A percentile compares a stretch with the other conserved stretches of the same genome.
These are phyloP conservation scores for Ganoderma multipileum DNA, from an alignment of 1,284 basidiomycete genomes.

Conservation along the genomic window DNA sequence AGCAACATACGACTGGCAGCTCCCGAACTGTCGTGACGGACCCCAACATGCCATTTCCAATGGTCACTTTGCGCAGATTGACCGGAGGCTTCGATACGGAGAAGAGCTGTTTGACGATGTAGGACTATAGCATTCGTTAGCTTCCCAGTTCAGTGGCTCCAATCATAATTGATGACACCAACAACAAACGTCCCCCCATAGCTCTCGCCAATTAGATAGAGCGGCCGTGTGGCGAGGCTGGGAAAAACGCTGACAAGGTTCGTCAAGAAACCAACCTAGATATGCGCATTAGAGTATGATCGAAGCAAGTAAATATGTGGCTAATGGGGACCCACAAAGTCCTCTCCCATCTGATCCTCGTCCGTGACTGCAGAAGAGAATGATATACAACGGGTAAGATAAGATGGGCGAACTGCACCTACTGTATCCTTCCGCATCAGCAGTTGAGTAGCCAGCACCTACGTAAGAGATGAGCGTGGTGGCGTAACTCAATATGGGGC, in stretches of 20 bases:
- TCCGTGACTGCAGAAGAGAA: slow-evolving; percentile 51
- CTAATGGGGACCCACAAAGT: slow-evolving; percentile 59
- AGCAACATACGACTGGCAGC: slow-evolving; percentile 55
- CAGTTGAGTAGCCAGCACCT: slow-evolving; percentile 73
- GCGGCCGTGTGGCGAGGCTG: slow-evolving; percentile 35
- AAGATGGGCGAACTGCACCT: background rate
- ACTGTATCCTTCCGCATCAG: slow-evolving; percentile 50
- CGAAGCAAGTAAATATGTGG: background rate
- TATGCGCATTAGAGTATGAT: background rate
- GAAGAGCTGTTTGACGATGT: slow-evolving; percentile 72
- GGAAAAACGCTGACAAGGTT: slow-evolving; percentile 40
- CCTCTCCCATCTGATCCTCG: slow-evolving; percentile 70
- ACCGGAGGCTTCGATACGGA: slow-evolving; percentile 65
- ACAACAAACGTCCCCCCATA: slow-evolving; percentile 46
- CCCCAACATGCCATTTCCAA: slow-evolving; percentile 70
- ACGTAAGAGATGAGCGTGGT: slow-evolving; percentile 8
- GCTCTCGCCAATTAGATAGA: slow-evolving; percentile 41
- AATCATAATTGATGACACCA: slow-evolving; percentile 24
- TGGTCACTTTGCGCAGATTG: slow-evolving; percentile 65
- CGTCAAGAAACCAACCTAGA: slow-evolving; percentile 35
- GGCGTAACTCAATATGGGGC: slow-evolving; percentile 10
- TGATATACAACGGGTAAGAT: background rate
- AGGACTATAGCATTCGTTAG: slow-evolving; percentile 51
- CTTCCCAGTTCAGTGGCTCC: background rate
- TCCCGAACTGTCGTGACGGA: slow-evolving; percentile 54